phyloP scores from a whole-genome alignment of 2,329 filamentous ascomycete genomes.

The Knufia fluminis region DNA sequence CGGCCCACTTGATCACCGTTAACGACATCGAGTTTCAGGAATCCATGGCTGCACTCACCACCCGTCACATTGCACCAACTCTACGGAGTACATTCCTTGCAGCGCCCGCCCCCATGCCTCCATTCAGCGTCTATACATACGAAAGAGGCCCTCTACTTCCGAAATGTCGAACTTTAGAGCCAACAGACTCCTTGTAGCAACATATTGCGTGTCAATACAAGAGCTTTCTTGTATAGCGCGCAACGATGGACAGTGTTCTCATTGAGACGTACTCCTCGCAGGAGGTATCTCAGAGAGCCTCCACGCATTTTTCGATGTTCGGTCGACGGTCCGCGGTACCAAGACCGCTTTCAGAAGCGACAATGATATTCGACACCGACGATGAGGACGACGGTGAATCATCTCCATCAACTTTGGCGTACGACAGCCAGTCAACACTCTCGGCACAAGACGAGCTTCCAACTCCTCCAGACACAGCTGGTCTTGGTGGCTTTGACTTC shows the following conservation, averaged over 20 bases:
- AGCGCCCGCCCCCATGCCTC: conserved; percentile 14
- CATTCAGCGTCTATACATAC: conserved; percentile 17
- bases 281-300: conserved; percentile 19
- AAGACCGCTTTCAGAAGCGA: conserved; percentile 27
- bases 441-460: conserved; percentile 77
- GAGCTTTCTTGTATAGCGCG: conserved; percentile 5
- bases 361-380: conserved; percentile 30
- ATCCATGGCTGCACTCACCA: conserved; percentile 10
- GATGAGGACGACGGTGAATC: conserved; percentile 27
- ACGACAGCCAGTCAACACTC: conserved; percentile 58
- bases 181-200: neutral
- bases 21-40: conserved; percentile 9
- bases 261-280: conserved; percentile 8
- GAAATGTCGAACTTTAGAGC: conserved; percentile 18
- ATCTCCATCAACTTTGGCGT: conserved; percentile 12
- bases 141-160: conserved; percentile 12
- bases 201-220: conserved; percentile 5
- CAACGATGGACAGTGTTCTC: conserved; percentile 19
- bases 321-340: conserved; percentile 14
- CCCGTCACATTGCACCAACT: conserved; percentile 15
- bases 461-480: conserved; percentile 66
- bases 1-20: conserved; percentile 5
- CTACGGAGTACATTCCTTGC: conserved; percentile 8
- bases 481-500: conserved; percentile 53
- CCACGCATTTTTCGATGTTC: conserved; percentile 16